These are phyloP conservation scores for Brassica nigra DNA, from an alignment of 345 rosid species.

Conservation along the genomic window DNA sequence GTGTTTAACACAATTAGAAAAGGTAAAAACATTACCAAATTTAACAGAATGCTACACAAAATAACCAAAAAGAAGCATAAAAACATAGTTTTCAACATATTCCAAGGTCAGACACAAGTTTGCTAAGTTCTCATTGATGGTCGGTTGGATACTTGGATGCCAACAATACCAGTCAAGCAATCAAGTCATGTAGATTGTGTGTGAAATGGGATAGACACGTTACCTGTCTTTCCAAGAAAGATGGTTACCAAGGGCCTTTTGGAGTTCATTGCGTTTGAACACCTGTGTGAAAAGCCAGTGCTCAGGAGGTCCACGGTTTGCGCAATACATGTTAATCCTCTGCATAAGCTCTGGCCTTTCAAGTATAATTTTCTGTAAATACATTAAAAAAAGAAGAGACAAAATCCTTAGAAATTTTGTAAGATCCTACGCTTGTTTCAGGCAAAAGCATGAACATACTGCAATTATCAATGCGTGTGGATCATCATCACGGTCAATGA, in stretches of 20 bases:
- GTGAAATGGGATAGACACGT: conserved; percentile 20
- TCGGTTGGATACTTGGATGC: conserved; percentile 13
- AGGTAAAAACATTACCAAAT: neutral
- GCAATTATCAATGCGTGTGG: conserved; percentile 88
- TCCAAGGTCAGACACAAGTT: conserved; percentile 13
- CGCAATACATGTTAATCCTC: conserved; percentile 59
- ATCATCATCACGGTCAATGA: conserved; percentile 94
- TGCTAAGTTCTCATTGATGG: conserved; percentile 15
- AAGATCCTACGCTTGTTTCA: neutral
- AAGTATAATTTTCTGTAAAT: conserved; percentile 44
- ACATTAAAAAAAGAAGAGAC: neutral
- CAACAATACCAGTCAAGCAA: conserved; percentile 10
- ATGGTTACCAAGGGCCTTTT: conserved; percentile 94
- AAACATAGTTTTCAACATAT: conserved; percentile 3
- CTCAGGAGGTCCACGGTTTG: conserved; percentile 77
- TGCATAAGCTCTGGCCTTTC: conserved; percentile 77
- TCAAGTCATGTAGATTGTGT: conserved; percentile 12
- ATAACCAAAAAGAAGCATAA: neutral
- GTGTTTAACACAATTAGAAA: conserved; percentile 35
- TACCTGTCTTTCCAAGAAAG: conserved; percentile 99
- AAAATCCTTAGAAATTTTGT: neutral
- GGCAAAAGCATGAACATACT: conserved; percentile 48
- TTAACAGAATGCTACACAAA: conserved; percentile 13
- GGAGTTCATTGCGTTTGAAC: conserved; percentile 83
- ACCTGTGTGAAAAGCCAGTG: conserved; percentile 84